phyloP scores from a whole-genome alignment of 108 stramenopile species.

The Conticribra guillardii region DNA sequence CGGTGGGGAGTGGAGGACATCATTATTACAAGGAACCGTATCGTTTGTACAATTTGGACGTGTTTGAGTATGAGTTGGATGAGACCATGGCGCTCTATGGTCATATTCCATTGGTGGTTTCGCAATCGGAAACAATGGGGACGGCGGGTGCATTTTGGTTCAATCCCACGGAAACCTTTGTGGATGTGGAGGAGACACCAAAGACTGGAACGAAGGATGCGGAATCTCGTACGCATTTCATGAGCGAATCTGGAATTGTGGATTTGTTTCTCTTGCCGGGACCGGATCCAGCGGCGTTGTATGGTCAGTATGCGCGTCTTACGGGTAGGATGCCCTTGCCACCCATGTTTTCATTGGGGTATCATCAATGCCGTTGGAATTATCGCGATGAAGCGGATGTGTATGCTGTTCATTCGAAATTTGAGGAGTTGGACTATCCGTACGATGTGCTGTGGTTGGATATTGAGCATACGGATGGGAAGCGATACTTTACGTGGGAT shows the following conservation, averaged over 20 bases:
- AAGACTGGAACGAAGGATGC: slow-evolving; percentile 16
- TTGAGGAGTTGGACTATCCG: slow-evolving; percentile 97
- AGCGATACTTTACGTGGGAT: slow-evolving; percentile 99
- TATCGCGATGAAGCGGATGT: slow-evolving; percentile 98
- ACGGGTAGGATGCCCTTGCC: slow-evolving; percentile 89
- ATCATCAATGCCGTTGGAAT: slow-evolving; percentile 99
- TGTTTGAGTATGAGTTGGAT: slow-evolving; percentile 99
- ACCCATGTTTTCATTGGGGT: slow-evolving; percentile 97
- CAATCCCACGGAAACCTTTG: slow-evolving; percentile 99
- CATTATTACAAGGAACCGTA: slow-evolving; percentile 92
- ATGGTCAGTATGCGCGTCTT: slow-evolving; percentile 90
- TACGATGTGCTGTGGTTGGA: slow-evolving; percentile 99
- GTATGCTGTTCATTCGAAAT: slow-evolving; percentile 87
- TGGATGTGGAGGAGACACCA: slow-evolving; percentile 80
- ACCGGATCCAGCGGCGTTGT: slow-evolving; percentile 71
- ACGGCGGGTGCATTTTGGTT: slow-evolving; percentile 96
- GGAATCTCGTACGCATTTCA: slow-evolving; percentile 87
- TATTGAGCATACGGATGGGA: slow-evolving; percentile 99
- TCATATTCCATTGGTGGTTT: slow-evolving; percentile 88
- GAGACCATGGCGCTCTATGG: slow-evolving; percentile 99
- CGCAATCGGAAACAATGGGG: slow-evolving; percentile 68
- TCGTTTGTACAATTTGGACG: slow-evolving; percentile 98
- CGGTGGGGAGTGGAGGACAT: slow-evolving; percentile 64
- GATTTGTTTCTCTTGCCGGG: slow-evolving; percentile 90
- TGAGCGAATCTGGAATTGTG: slow-evolving; percentile 93